Conservation (phyloP, 2,329 filamentous ascomycete genomes). For the Dactylellina parvicollis region DNA sequence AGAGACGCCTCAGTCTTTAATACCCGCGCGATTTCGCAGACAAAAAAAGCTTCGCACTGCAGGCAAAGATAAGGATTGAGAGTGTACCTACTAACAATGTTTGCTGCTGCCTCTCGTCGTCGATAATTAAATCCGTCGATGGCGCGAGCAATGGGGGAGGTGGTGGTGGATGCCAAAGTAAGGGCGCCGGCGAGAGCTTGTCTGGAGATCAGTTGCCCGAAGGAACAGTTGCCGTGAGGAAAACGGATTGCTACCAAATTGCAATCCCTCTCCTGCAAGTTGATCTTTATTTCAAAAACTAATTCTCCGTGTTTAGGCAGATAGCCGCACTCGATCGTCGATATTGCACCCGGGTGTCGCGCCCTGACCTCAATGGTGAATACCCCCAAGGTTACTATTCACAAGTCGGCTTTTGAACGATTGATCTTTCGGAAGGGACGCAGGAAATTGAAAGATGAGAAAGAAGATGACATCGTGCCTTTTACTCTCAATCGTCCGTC, state of each 20-base stretch:
- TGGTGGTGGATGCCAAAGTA: conserved; percentile 2
- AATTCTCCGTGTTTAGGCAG: conserved; percentile 47
- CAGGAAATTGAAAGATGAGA: background rate
- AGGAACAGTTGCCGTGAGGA: conserved; percentile 5
- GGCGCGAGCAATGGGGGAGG: background rate
- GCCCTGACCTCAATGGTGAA: conserved; percentile 30
- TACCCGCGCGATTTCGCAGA: conserved; percentile 30
- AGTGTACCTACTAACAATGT: background rate
- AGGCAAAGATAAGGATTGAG: background rate
- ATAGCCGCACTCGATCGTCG: conserved; percentile 8
- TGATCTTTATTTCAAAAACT: conserved; percentile 5
- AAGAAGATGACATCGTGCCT: background rate
- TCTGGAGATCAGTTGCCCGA: conserved; percentile 37
- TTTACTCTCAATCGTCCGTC: conserved; percentile 4
- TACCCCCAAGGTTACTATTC: background rate
- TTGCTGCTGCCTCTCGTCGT: conserved; percentile 16
- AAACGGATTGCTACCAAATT: conserved; percentile 7
- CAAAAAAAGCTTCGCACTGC: conserved; percentile 8
- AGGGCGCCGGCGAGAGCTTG: conserved; percentile 20
- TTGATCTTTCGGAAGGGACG: background rate
- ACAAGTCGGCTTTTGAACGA: background rate
- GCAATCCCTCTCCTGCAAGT: conserved; percentile 1
- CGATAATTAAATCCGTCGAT: conserved; percentile 15
- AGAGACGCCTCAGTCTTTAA: conserved; percentile 53
- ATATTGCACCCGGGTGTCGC: background rate